Evolutionary conservation across 2,329 filamentous ascomycete genomes (phyloP).

Genomic region (Sporothrix pseudoabietina): DNA sequence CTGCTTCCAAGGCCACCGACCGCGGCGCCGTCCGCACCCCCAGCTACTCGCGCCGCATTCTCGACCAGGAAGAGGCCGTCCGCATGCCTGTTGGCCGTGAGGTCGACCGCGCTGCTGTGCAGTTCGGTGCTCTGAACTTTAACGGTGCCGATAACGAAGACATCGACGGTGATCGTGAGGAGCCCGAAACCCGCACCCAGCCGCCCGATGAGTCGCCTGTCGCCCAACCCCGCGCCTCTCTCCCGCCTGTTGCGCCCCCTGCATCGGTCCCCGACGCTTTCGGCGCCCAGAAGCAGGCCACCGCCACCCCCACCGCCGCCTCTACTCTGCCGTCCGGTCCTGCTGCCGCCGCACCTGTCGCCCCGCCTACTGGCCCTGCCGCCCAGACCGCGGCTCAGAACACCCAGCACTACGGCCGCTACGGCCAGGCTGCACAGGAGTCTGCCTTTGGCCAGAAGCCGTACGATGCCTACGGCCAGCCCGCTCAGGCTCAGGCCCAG

Average conservation of each 20-base stretch:
- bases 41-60: constrained; percentile 80
- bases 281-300: constrained; percentile 55
- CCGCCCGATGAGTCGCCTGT: constrained; percentile 92
- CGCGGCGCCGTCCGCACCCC: constrained; percentile 66
- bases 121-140: constrained; percentile 93
- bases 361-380: constrained; percentile 40
- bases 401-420: constrained; percentile 70
- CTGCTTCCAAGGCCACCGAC: constrained; percentile 75
- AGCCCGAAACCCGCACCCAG: constrained; percentile 90
- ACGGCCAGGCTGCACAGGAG: constrained; percentile 66
- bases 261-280: constrained; percentile 57
- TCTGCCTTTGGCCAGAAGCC: constrained; percentile 71
- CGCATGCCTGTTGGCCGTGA: constrained; percentile 98
- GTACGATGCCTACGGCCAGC: constrained; percentile 84
- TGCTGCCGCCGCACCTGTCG: constrained; percentile 34
- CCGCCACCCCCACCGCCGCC: constrained; percentile 46
- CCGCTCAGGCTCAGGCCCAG: constrained; percentile 50
- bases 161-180: constrained; percentile 91
- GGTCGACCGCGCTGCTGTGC: constrained; percentile 87
- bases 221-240: constrained; percentile 78
- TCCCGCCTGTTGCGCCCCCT: constrained; percentile 70
- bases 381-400: constrained; percentile 29
- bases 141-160: constrained; percentile 82
- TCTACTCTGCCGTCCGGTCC: constrained; percentile 42
- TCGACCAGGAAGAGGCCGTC: constrained; percentile 96